Percentiles rank a stretch among this genome's conserved stretches.
phyloP scores from a whole-genome alignment of 2,329 filamentous ascomycete species.

The Neoascochyta sp. region DNA sequence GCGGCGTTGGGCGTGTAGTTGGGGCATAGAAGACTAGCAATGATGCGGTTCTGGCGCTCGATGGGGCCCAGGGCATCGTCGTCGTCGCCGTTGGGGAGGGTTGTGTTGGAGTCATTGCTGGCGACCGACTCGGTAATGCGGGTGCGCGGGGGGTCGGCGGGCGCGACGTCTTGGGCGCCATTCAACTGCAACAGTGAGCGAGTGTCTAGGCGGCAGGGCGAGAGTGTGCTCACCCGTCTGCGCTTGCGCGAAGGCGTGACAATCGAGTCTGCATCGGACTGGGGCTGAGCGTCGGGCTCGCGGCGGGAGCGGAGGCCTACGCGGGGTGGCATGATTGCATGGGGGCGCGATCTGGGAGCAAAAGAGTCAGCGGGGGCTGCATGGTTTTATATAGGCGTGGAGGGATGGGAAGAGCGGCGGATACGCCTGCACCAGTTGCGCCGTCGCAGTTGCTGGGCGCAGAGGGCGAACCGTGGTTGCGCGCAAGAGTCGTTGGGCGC shows the following conservation, averaged over 20 bases:
- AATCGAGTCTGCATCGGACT: constrained; percentile 43
- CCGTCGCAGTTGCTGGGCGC: constrained; percentile 7
- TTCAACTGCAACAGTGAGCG: constrained; percentile 34
- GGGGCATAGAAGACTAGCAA: constrained; percentile 43
- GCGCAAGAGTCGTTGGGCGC: too few relatives aligned
- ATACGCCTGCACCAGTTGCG: constrained; percentile 4
- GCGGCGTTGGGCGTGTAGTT: constrained; percentile 54
- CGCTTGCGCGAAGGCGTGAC: constrained; percentile 48
- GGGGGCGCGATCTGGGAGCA: constrained; percentile 8
- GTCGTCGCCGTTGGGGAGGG: constrained; percentile 34
- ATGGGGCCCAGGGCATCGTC: constrained; percentile 30
- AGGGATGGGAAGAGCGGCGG: constrained; percentile 3
- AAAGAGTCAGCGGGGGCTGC: constrained; percentile 14
- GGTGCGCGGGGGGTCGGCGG: constrained; percentile 24
- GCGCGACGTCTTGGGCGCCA: constrained; percentile 24
- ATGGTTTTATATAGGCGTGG: constrained; percentile 6
- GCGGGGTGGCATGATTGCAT: constrained; percentile 31
- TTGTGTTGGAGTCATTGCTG: constrained; percentile 42
- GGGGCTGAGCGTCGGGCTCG: constrained; percentile 31
- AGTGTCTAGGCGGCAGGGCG: constrained; percentile 5
- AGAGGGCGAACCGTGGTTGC: too few relatives aligned
- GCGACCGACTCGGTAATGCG: constrained; percentile 38
- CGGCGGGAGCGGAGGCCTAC: constrained; percentile 28
- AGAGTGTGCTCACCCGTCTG: constrained; percentile 45
- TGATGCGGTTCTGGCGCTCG: constrained; percentile 37